Evolutionary conservation across 768 basidiomycete species (phyloP).

Genomic region (Xerocomus potaroensis): DNA sequence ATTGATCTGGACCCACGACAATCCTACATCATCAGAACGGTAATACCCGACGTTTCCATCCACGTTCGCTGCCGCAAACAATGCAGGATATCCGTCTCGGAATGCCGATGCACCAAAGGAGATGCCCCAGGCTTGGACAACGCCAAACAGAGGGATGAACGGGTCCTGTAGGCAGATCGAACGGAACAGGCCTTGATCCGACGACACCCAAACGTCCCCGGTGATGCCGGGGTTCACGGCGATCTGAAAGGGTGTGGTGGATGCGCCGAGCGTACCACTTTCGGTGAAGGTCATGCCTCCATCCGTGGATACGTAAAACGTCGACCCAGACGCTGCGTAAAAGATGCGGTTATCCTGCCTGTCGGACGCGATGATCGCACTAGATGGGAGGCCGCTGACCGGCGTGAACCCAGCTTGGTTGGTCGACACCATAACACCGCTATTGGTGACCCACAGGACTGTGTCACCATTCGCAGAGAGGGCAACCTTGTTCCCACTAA

Average conservation of each 20-base stretch:
- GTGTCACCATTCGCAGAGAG: constrained; percentile 9
- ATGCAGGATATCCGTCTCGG: background rate
- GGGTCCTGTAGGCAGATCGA: background rate
- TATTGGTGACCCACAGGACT: constrained; percentile 5
- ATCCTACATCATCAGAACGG: constrained; percentile 53
- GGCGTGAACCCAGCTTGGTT: constrained; percentile 3
- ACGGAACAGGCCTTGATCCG: constrained; percentile 8
- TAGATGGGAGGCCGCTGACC: constrained; percentile 43
- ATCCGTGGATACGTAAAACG: constrained; percentile 59
- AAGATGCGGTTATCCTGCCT: constrained; percentile 54
- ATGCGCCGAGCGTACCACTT: constrained; percentile 1
- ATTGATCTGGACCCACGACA: constrained; percentile 57
- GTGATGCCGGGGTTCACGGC: constrained; percentile 1
- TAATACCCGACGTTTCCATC: constrained; percentile 25
- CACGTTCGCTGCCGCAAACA: constrained; percentile 5
- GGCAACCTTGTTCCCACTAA: constrained; percentile 5
- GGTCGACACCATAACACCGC: constrained; percentile 10
- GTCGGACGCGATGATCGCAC: constrained; percentile 58
- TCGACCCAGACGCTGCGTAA: constrained; percentile 52
- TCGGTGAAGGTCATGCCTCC: constrained; percentile 43
- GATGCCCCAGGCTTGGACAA: constrained; percentile 7
- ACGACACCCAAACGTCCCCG: constrained; percentile 11
- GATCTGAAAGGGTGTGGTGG: constrained; percentile 10
- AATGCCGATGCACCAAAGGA: constrained; percentile 3
- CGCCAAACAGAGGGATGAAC: background rate